phyloP scores from a whole-genome alignment of 495 filamentous ascomycete species.

The Chaetomidium leptoderma region DNA sequence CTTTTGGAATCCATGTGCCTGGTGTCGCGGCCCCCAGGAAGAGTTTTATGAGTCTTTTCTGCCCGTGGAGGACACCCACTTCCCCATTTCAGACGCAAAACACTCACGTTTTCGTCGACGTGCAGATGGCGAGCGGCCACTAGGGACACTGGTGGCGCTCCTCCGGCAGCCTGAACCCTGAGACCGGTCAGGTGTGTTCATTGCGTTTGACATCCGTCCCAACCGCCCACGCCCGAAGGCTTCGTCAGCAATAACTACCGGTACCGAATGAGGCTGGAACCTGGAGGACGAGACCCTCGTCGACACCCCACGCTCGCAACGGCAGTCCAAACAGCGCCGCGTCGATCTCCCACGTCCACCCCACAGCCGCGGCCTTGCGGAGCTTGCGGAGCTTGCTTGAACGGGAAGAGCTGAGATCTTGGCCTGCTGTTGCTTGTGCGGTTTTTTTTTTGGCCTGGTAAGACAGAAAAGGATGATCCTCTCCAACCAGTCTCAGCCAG shows the following conservation, averaged over 20 bases:
- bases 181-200: constrained; percentile 22
- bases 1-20: not conserved
- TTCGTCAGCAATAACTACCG: not conserved
- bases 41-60: constrained; percentile 4
- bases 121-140: constrained; percentile 24
- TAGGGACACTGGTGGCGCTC: constrained; percentile 25
- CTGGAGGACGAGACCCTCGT: not conserved
- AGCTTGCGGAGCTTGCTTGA: not conserved
- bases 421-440: not conserved
- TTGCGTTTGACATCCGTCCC: not conserved
- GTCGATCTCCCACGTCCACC: constrained; percentile 10
- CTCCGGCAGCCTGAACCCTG: not conserved
- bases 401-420: not conserved
- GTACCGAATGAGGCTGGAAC: not conserved
- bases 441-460: not conserved
- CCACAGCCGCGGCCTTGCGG: not conserved
- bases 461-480: not conserved
- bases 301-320: constrained; percentile 9
- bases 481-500: not conserved
- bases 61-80: not conserved
- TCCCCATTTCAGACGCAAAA: constrained; percentile 16
- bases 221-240: not conserved
- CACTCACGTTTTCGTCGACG: constrained; percentile 26
- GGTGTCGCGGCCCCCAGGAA: not conserved
- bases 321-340: constrained; percentile 4